Conservation (phyloP, 306 rosid species). For the Trifolium fragiferum region DNA sequence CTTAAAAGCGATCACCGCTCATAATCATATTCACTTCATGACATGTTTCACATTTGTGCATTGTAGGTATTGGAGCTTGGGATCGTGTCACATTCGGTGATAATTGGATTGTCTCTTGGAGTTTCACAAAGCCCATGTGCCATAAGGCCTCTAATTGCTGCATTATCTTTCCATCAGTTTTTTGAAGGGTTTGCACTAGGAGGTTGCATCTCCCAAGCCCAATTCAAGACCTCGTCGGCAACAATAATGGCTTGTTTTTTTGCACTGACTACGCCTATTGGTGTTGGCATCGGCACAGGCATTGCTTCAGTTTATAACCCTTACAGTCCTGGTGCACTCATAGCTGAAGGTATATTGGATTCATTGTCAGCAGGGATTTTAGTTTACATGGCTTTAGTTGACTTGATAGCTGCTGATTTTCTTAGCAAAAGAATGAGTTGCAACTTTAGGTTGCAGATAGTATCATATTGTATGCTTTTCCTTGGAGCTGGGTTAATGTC, state of each 20-base stretch:
- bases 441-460: conserved; percentile 83
- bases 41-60: not conserved
- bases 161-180: conserved; percentile 91
- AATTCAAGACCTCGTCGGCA: conserved; percentile 65
- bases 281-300: conserved; percentile 71
- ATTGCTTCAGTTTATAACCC: conserved; percentile 75
- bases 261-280: conserved; percentile 78
- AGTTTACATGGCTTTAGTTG: conserved; percentile 95
- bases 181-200: conserved; percentile 99
- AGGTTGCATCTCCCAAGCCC: conserved; percentile 96
- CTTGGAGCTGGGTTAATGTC: conserved; percentile 98
- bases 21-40: no score
- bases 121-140: conserved; percentile 93
- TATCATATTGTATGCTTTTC: conserved; percentile 80
- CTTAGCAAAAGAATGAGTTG: conserved; percentile 96
- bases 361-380: conserved; percentile 83
- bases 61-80: conserved; percentile 93
- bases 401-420: conserved; percentile 92
- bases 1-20: no score
- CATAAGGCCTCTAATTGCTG: conserved; percentile 85
- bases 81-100: conserved; percentile 93
- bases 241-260: conserved; percentile 85
- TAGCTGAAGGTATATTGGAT: conserved; percentile 80
- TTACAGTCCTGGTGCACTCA: conserved; percentile 69
- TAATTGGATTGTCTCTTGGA: conserved; percentile 86